Evolutionary conservation across 495 filamentous ascomycete species (phyloP).

Genomic region (Aspergillus saccharolyticus): DNA sequence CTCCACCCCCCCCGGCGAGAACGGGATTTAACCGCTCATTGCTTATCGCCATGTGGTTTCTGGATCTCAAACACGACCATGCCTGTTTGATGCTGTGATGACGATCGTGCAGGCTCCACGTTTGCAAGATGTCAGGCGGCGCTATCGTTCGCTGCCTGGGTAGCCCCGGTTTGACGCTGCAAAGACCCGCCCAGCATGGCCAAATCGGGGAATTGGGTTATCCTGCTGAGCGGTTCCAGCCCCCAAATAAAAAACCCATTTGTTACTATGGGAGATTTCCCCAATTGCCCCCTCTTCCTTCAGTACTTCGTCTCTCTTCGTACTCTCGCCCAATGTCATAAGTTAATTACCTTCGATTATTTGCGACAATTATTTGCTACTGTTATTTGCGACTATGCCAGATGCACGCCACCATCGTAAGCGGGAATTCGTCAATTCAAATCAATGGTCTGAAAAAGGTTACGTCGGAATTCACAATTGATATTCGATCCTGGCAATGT

Average conservation of each 20-base stretch:
- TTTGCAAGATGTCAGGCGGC: constrained; percentile 3
- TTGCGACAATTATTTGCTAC: too few species aligned
- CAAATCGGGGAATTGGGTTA: constrained; percentile 13
- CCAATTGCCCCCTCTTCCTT: background rate
- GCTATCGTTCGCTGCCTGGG: constrained; percentile 4
- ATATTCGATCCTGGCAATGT: background rate
- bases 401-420: background rate
- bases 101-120: constrained; percentile 21
- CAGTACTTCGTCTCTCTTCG: background rate
- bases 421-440: constrained; percentile 3
- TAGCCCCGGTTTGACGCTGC: background rate
- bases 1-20: constrained; percentile 5
- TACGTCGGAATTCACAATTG: background rate
- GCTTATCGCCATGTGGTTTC: constrained; percentile 25
- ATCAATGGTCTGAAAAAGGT: background rate
- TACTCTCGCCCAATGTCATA: constrained; percentile 2
- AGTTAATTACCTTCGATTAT: constrained; percentile 9
- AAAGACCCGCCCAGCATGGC: constrained; percentile 2
- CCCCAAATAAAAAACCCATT: constrained; percentile 12
- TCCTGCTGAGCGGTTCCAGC: constrained; percentile 6
- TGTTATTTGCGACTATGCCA: background rate
- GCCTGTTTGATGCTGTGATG: constrained; percentile 12
- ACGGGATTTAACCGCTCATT: constrained; percentile 11
- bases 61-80: constrained; percentile 14
- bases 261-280: background rate